Conservation (phyloP, 352 stramenopile genomes). For the Globisporangium barbulae region DNA sequence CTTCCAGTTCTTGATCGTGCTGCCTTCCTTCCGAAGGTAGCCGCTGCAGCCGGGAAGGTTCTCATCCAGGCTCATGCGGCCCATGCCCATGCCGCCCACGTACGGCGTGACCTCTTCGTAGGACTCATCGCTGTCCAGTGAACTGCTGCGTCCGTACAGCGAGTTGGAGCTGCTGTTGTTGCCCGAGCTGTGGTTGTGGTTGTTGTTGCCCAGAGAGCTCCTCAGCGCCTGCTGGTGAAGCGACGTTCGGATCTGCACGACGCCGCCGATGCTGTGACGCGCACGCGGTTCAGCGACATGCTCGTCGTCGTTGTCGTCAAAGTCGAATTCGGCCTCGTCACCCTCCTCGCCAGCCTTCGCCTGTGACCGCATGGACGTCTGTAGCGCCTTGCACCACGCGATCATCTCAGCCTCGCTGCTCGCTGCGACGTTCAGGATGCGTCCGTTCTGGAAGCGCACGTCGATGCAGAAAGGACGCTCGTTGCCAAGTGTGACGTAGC, state of each 20-base stretch:
- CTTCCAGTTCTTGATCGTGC: slow-evolving; percentile 84
- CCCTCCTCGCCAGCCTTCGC: slow-evolving; percentile 11
- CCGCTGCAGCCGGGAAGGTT: slow-evolving; percentile 46
- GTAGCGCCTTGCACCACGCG: slow-evolving; percentile 56
- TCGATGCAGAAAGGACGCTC: slow-evolving; percentile 66
- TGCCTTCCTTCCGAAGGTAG: slow-evolving; percentile 79
- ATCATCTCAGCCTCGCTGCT: slow-evolving; percentile 53
- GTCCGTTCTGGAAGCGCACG: slow-evolving; percentile 58
- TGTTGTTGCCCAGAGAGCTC: not conserved
- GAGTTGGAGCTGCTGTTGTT: not conserved
- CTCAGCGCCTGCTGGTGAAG: slow-evolving; percentile 7
- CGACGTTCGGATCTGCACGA: not conserved
- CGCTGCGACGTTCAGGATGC: slow-evolving; percentile 57
- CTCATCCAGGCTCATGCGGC: slow-evolving; percentile 10
- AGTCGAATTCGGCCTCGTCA: slow-evolving; percentile 42
- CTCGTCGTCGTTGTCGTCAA: slow-evolving; percentile 38
- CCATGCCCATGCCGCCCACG: slow-evolving; percentile 1
- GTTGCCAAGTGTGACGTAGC: slow-evolving; percentile 50
- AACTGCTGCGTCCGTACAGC: slow-evolving; percentile 9
- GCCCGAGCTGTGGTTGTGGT: not conserved
- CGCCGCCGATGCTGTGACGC: slow-evolving; percentile 7
- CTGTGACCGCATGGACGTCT: slow-evolving; percentile 36
- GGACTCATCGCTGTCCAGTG: slow-evolving; percentile 17
- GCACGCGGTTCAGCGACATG: slow-evolving; percentile 16
- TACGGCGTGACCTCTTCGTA: slow-evolving; percentile 11